phyloP scores from a whole-genome alignment of 2,329 filamentous ascomycete species.

The Colletotrichum acutatum region DNA sequence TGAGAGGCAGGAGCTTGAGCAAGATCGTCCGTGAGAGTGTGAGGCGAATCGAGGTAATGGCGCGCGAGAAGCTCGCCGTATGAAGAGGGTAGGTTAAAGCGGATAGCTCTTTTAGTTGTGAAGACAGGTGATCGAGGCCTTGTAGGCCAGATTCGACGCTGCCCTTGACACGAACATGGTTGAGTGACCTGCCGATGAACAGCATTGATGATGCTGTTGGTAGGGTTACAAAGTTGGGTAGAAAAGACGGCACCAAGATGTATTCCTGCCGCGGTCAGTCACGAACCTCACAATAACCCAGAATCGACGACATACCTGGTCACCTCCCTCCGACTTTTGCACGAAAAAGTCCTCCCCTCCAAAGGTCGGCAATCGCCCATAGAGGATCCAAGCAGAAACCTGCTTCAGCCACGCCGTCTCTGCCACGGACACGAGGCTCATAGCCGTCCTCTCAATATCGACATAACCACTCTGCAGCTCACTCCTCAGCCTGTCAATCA shows the following conservation, averaged over 20 bases:
- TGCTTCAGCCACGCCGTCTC: slow-evolving; percentile 94
- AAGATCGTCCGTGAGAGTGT: slow-evolving; percentile 87
- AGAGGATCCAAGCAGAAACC: slow-evolving; percentile 89
- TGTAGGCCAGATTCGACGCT: slow-evolving; percentile 55
- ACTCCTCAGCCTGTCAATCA: slow-evolving; percentile 81
- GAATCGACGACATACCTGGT: slow-evolving; percentile 48
- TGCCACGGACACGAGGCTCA: slow-evolving; percentile 78
- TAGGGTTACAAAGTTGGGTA: slow-evolving; percentile 83
- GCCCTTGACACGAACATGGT: slow-evolving; percentile 76
- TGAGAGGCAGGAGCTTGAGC: slow-evolving; percentile 82
- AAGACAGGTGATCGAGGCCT: slow-evolving; percentile 71
- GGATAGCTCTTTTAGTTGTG: slow-evolving; percentile 77
- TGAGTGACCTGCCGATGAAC: slow-evolving; percentile 90
- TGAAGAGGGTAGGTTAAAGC: slow-evolving; percentile 79
- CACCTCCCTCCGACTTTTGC: slow-evolving; percentile 56
- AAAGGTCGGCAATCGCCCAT: slow-evolving; percentile 83
- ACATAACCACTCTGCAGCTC: slow-evolving; percentile 89
- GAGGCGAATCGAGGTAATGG: slow-evolving; percentile 80
- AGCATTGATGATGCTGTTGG: slow-evolving; percentile 84
- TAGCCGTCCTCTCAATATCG: slow-evolving; percentile 83
- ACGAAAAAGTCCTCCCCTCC: slow-evolving; percentile 92
- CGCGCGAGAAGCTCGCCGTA: slow-evolving; percentile 73
- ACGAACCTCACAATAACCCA: slow-evolving; percentile 12
- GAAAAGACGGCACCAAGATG: slow-evolving; percentile 64
- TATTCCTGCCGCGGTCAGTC: slow-evolving; percentile 61